These are phyloP conservation scores for Termitomyces eurrhizus DNA, from an alignment of 768 basidiomycete genomes.

Conservation along the genomic window DNA sequence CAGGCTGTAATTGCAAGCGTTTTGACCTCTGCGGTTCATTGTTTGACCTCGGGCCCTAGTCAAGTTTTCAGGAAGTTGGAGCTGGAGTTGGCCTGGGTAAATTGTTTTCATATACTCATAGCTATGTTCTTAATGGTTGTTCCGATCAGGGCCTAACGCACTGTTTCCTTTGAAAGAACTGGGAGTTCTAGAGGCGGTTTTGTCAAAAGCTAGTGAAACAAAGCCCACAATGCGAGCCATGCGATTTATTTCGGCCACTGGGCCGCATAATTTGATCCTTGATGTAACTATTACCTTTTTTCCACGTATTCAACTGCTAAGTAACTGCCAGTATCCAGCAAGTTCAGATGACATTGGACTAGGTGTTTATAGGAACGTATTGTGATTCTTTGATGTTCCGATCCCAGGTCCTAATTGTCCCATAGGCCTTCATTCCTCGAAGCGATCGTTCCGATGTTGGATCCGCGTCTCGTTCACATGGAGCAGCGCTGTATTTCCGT, in stretches of 20 bases:
- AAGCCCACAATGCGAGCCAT: slow-evolving; percentile 30
- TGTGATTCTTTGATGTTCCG: background rate
- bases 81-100: slow-evolving; percentile 52
- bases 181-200: slow-evolving; percentile 39
- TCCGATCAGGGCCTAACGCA: slow-evolving; percentile 42
- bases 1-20: slow-evolving; percentile 32
- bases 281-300: slow-evolving; percentile 29
- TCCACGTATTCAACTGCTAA: background rate
- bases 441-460: slow-evolving; percentile 38
- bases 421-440: slow-evolving; percentile 48
- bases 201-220: slow-evolving; percentile 32
- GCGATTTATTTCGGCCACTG: slow-evolving; percentile 38
- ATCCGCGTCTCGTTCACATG: slow-evolving; percentile 41
- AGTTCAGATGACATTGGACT: slow-evolving; percentile 33
- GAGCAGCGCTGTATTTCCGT: slow-evolving; percentile 45
- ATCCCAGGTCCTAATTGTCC: background rate
- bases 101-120: background rate
- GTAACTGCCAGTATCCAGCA: slow-evolving; percentile 27
- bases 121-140: background rate
- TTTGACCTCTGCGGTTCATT: background rate
- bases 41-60: slow-evolving; percentile 22
- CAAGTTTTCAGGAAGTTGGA: slow-evolving; percentile 48
- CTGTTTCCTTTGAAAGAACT: slow-evolving; percentile 40
- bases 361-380: slow-evolving; percentile 36
- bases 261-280: slow-evolving; percentile 39